Percentiles rank a stretch among this genome's conserved stretches.
phyloP scores from a whole-genome alignment of 306 rosid species.

The Citrullus mucosospermus region DNA sequence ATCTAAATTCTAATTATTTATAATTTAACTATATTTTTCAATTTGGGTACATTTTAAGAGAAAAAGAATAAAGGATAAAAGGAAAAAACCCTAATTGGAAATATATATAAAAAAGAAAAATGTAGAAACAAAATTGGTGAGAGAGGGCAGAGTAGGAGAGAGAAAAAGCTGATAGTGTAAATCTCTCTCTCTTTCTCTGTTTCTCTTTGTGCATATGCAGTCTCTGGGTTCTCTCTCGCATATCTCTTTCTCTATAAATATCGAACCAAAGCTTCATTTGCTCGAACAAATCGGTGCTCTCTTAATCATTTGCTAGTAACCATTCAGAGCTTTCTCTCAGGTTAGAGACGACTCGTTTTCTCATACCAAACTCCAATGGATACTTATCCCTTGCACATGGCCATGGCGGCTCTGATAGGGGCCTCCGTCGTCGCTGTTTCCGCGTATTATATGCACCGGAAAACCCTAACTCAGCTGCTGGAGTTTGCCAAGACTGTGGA shows the following conservation, averaged over 20 bases:
- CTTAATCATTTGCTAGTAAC: neutral
- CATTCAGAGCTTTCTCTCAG: neutral
- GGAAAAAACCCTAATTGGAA: neutral
- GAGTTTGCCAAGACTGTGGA: conserved; percentile 85
- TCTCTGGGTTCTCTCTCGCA: neutral
- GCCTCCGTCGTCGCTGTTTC: conserved; percentile 87
- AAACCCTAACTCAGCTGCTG: conserved; percentile 69
- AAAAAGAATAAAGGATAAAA: too few species aligned
- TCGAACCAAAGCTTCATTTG: neutral
- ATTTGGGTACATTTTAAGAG: too few species aligned
- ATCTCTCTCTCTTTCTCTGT: neutral
- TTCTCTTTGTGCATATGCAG: neutral
- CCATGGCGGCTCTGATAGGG: conserved; percentile 90
- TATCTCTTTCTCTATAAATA: conserved; percentile 32
- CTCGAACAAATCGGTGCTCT: conserved; percentile 14
- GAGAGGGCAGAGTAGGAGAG: neutral
- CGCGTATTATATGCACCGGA: conserved; percentile 86
- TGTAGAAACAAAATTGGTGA: neutral
- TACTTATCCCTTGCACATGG: conserved; percentile 65
- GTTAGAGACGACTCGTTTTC: conserved; percentile 38
- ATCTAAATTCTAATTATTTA: too few species aligned
- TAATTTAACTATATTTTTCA: too few species aligned
- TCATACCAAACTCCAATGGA: conserved; percentile 41
- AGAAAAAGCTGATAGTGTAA: neutral
- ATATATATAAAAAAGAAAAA: neutral